Base-by-base conservation (phyloP, 108 stramenopile genomes). In the Schizochytrium sp. region DNA sequence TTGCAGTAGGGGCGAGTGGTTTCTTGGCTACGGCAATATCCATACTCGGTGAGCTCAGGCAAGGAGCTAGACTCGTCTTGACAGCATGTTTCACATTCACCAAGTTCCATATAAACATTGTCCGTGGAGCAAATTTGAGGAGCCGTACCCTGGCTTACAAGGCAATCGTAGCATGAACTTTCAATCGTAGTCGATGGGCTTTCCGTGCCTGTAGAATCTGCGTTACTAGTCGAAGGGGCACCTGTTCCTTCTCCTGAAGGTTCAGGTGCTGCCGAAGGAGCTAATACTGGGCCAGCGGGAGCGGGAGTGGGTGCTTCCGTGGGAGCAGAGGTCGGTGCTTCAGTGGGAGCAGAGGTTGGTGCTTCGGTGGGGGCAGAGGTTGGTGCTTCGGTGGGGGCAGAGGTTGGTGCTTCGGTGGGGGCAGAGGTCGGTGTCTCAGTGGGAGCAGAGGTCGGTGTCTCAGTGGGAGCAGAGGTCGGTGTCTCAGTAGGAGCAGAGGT, bases 21-120 rank as follows among this genome's bases (percentile, higher is more conserved):
- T 53, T 83, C 76, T 53, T 55, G 53, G 15, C 50, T 83, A 40
- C 76, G 76, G 47, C 76, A 83, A 53, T 69, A 69, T 38, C 64
- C 64, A 38, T 28, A 28, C 28, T 28, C 28, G 28, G 28, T 28
- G 28, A 28, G 28, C 28, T 28, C 28, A 28, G 28, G 28, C 28
- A 28, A 28, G 28, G 28, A 15, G 64, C 44, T 44, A 44, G 40
- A 38, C 44, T 2, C 64, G 44, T 13, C 64, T 15, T 69, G 42
- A 3, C 64, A 69, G 28, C 64, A 69, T 38, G 64, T 69, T 7
- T 13, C 15, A 38, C 64, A 69, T 44, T 38, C 8, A 44, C 64
- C 64, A 44, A 69, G 12, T 44, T 69, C 19, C 5, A 69, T 44
- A 44, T 28, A 69, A 44, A 44, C 64, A 8, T 15, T 44, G 64